A percentile compares a stretch with the other conserved stretches of the same genome.
phyloP scores from a whole-genome alignment of 805 yeast genomes.

The Priceomyces fermenticarens region DNA sequence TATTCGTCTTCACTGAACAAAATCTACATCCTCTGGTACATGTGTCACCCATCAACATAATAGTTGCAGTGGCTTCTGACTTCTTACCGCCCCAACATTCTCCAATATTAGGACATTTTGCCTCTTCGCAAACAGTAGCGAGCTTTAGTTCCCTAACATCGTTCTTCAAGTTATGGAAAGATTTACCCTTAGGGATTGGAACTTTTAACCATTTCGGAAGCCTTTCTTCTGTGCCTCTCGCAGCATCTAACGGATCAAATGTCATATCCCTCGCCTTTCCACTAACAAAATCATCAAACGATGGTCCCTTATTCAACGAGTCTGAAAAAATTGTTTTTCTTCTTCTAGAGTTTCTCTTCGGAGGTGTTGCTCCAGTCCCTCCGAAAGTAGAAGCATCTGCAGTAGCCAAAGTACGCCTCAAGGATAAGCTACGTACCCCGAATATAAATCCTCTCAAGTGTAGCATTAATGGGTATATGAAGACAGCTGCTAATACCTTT shows the following conservation, averaged over 20 bases:
- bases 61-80: conserved; percentile 93
- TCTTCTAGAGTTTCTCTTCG: conserved; percentile 37
- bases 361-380: neutral
- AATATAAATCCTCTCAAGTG: no score
- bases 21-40: conserved; percentile 99
- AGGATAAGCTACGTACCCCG: neutral
- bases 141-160: conserved; percentile 87
- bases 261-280: conserved; percentile 71
- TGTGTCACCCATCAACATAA: conserved; percentile 97
- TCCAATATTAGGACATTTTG: conserved; percentile 98
- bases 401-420: conserved; percentile 12
- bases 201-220: conserved; percentile 93
- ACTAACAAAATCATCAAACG: conserved; percentile 84
- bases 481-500: no score
- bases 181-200: conserved; percentile 93
- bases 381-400: conserved; percentile 10
- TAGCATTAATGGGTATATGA: no score
- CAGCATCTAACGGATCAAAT: conserved; percentile 75
- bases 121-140: conserved; percentile 97
- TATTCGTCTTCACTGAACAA: conserved; percentile 92
- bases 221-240: conserved; percentile 66
- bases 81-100: conserved; percentile 99
- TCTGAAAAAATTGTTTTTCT: conserved; percentile 64
- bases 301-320: conserved; percentile 77
- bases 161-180: conserved; percentile 72